Conservation (phyloP, 129 eudicot species). For the Arctium minus region DNA sequence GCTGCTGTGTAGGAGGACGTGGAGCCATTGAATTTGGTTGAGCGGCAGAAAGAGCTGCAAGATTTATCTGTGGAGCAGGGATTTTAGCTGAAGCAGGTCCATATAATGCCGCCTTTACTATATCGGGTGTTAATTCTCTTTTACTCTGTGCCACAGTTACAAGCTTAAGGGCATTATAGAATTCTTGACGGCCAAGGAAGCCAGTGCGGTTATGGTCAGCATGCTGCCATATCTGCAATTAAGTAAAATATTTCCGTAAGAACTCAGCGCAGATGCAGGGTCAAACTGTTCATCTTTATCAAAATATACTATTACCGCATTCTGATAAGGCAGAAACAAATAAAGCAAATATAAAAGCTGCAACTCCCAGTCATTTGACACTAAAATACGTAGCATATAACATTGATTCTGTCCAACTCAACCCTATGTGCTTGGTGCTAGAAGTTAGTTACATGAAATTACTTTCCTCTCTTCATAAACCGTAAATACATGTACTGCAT, state of each 20-base stretch:
- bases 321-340: background rate
- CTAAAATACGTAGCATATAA: background rate
- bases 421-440: background rate
- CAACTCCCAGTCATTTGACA: background rate
- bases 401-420: background rate
- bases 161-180: conserved; percentile 88
- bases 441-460: background rate
- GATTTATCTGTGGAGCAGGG: conserved; percentile 83
- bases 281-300: background rate
- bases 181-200: conserved; percentile 83
- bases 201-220: conserved; percentile 89
- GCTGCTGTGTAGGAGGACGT: conserved; percentile 50
- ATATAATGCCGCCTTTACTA: conserved; percentile 83
- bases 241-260: conserved; percentile 12
- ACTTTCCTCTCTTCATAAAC: background rate
- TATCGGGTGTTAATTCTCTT: conserved; percentile 84
- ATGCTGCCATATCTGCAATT: conserved; percentile 87
- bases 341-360: background rate
- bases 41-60: conserved; percentile 51
- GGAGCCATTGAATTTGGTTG: conserved; percentile 52
- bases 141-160: conserved; percentile 96
- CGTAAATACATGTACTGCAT: background rate
- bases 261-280: background rate
- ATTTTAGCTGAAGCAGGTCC: conserved; percentile 92
- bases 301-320: background rate